Conservation (phyloP, 495 filamentous ascomycete genomes). For the Aspergillus funiculosus region DNA sequence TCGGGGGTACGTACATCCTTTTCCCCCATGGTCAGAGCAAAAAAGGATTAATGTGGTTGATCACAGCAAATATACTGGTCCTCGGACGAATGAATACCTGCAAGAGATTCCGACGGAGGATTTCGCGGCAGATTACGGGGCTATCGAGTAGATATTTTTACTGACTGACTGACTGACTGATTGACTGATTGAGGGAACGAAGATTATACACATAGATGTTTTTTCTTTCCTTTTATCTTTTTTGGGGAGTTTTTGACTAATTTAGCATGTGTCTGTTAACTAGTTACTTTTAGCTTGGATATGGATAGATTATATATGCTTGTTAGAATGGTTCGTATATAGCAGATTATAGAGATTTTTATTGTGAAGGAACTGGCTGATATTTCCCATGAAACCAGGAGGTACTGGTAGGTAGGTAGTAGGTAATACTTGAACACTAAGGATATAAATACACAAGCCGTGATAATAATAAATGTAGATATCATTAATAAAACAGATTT, state of each 20-base stretch:
- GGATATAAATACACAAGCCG: constrained; percentile 11
- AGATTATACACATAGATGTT: not conserved
- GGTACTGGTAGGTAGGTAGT: too few species aligned
- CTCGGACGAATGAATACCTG: constrained; percentile 47
- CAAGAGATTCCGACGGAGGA: constrained; percentile 35
- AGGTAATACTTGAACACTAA: too few species aligned
- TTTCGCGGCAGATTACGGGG: constrained; percentile 20
- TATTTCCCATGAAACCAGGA: too few species aligned
- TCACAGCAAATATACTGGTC: constrained; percentile 53
- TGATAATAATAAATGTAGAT: not conserved
- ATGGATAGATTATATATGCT: too few species aligned
- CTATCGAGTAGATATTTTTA: constrained; percentile 11
- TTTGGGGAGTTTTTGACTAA: too few species aligned
- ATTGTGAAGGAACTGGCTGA: too few species aligned
- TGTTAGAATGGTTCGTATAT: too few species aligned
- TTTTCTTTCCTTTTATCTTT: too few species aligned
- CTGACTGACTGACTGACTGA: not conserved
- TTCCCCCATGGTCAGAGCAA: not conserved
- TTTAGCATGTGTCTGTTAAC: too few species aligned
- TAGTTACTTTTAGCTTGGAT: too few species aligned
- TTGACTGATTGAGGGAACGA: not conserved
- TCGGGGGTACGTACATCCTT: constrained; percentile 41
- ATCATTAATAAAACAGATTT: not conserved
- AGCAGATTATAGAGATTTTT: too few species aligned
- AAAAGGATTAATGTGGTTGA: too few species aligned